phyloP scores from a whole-genome alignment of 768 basidiomycete species.

The Suillus ampliporus region DNA sequence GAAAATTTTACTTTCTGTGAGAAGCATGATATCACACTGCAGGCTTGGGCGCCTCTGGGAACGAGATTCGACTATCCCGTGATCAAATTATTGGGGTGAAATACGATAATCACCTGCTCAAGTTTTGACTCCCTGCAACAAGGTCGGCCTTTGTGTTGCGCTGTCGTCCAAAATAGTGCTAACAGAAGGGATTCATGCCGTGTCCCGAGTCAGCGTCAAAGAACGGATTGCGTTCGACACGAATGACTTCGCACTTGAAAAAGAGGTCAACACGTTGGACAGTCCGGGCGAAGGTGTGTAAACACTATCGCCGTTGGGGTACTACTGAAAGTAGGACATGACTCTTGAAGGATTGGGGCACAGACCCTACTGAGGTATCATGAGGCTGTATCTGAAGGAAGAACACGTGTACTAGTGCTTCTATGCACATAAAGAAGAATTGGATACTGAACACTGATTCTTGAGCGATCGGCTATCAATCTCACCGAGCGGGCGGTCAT shows the following conservation, averaged over 20 bases:
- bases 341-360: not conserved
- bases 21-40: constrained; percentile 60
- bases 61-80: constrained; percentile 65
- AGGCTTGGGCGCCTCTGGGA: constrained; percentile 54
- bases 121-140: constrained; percentile 73
- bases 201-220: constrained; percentile 66
- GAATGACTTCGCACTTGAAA: constrained; percentile 59
- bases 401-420: not conserved
- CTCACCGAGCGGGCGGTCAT: not conserved
- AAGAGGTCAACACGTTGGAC: constrained; percentile 54
- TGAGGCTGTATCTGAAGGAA: not conserved
- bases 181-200: constrained; percentile 49
- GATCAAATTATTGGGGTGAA: constrained; percentile 54
- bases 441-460: not conserved
- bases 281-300: constrained; percentile 60
- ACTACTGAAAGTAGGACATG: not conserved
- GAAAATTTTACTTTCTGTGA: constrained; percentile 64
- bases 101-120: constrained; percentile 63
- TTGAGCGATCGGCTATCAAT: constrained; percentile 1
- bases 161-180: constrained; percentile 2
- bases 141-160: constrained; percentile 47
- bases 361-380: not conserved
- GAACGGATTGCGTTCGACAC: constrained; percentile 62
- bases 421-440: not conserved
- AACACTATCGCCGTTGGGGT: not conserved